Evolutionary conservation across 352 stramenopile species (phyloP), one percentile per base, ranked within the genome.

Genomic region (Globisporangium recalcitrans): DNA sequence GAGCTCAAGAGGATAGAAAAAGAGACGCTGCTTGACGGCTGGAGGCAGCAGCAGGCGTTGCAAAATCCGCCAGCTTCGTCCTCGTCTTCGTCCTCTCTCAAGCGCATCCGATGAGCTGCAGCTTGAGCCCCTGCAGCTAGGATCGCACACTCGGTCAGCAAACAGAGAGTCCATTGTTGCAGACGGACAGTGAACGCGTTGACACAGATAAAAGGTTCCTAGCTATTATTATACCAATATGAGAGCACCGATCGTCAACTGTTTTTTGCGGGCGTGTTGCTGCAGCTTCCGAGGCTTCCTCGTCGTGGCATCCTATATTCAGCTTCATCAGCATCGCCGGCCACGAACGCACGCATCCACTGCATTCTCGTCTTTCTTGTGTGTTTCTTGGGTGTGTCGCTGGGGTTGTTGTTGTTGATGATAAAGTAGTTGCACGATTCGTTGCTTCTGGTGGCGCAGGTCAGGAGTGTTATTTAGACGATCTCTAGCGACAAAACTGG

Each of bases 21-120:
- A 16, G 70, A 78, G 42, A 53, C 66, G 42, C 63, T 89, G 29
- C 69, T 80, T 0, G 60, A 60, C 16, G 76, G 60, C 7, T 89
- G 80, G 80, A 64, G 62, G 21, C 75, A 82, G 58, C 80, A 89
- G 58, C 68, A 68, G n/a, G 59, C 67, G 4, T 58, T 83, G 40
- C 60, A 51, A 16, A 58, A 22, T 7, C 16, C 54, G 47, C 32
- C 63, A 42, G 16, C 24, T 10, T n/a, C 31, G 5, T 22, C 27
- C 4, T 27, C 22, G 0, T 44, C 29, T 10, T 16, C 44, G 13
- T 51, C 44, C 5, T 51, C 44, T 51, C 44, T 26, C 7, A 63
- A 63, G 57, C 46, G 31, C 31, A 49, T 56, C 16, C 57, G 57
- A 16, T 63, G 44, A 63, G 32, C 46, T 24, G 6, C 7, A 51